Evolutionary conservation across 192 early-diverging fungal species (phyloP).

Genomic region (Gonapodya prolifera): DNA sequence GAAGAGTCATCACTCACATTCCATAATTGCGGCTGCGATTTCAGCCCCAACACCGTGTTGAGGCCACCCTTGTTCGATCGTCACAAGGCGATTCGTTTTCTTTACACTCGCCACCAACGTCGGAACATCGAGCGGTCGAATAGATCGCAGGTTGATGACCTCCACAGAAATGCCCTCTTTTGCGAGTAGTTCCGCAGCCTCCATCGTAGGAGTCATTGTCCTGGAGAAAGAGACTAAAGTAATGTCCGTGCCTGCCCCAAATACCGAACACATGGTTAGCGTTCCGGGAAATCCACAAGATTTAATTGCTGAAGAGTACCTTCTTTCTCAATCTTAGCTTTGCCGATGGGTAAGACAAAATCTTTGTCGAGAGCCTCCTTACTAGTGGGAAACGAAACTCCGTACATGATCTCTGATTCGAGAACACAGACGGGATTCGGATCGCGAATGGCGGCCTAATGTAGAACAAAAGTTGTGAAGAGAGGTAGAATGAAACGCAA

Average conservation of each 20-base stretch:
- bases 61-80: slow-evolving; percentile 93
- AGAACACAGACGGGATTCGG: slow-evolving; percentile 94
- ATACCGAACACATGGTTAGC: not conserved
- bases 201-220: slow-evolving; percentile 68
- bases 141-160: slow-evolving; percentile 97
- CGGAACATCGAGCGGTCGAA: slow-evolving; percentile 86
- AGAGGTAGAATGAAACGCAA: not conserved
- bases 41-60: slow-evolving; percentile 88
- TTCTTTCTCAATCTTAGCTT: slow-evolving; percentile 79
- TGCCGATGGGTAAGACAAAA: slow-evolving; percentile 85
- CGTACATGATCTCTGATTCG: slow-evolving; percentile 98
- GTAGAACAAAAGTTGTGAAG: too few relatives aligned
- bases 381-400: slow-evolving; percentile 69
- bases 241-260: slow-evolving; percentile 61
- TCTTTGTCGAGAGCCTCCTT: slow-evolving; percentile 54
- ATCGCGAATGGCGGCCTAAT: slow-evolving; percentile 87
- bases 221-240: slow-evolving; percentile 93
- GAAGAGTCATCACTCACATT: too few relatives aligned
- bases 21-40: slow-evolving; percentile 92
- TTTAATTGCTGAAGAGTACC: slow-evolving; percentile 16
- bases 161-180: slow-evolving; percentile 65
- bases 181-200: slow-evolving; percentile 74
- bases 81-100: slow-evolving; percentile 95
- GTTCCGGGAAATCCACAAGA: not conserved
- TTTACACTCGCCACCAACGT: slow-evolving; percentile 87